Evolutionary conservation across 352 stramenopile species (phyloP).

Genomic region (Plasmopara muralis): DNA sequence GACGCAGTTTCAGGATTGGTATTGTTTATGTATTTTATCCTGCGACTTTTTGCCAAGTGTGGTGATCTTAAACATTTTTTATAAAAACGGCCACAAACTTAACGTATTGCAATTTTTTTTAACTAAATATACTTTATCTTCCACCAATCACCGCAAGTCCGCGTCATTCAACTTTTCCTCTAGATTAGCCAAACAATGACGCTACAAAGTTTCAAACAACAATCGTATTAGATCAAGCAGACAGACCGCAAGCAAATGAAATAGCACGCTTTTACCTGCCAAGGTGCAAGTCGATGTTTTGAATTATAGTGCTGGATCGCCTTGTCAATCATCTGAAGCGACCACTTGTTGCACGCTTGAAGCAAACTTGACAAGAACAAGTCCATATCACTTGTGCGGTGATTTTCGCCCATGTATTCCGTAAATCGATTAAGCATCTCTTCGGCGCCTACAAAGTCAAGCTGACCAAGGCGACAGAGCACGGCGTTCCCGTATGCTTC

Average conservation of each 20-base stretch:
- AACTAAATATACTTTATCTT: slow-evolving; percentile 2
- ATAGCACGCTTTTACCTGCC: slow-evolving; percentile 37
- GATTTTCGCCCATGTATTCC: slow-evolving; percentile 22
- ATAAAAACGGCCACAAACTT: too few species aligned
- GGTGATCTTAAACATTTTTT: too few species aligned
- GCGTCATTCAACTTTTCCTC: slow-evolving; percentile 39
- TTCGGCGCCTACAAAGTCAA: slow-evolving; percentile 52
- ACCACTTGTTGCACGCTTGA: slow-evolving; percentile 56
- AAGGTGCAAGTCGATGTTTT: slow-evolving; percentile 38
- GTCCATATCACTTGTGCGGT: slow-evolving; percentile 43
- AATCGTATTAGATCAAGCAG: background rate
- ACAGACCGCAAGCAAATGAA: background rate
- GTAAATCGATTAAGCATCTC: slow-evolving; percentile 41
- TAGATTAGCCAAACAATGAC: slow-evolving; percentile 21
- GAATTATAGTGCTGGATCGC: slow-evolving; percentile 47
- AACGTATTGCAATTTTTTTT: too few species aligned
- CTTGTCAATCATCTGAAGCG: slow-evolving; percentile 36
- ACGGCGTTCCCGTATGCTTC: slow-evolving; percentile 56
- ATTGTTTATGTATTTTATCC: too few species aligned
- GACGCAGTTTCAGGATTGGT: too few species aligned
- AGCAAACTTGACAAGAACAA: slow-evolving; percentile 44
- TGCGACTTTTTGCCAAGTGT: too few species aligned
- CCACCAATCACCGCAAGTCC: slow-evolving; percentile 41
- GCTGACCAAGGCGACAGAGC: slow-evolving; percentile 47
- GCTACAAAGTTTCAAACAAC: background rate